Percentiles rank a stretch among this genome's conserved stretches.
These are phyloP conservation scores for Macrophomina pseudophaseolina DNA, from an alignment of 2,329 filamentous ascomycete genomes.

Conservation along the genomic window DNA sequence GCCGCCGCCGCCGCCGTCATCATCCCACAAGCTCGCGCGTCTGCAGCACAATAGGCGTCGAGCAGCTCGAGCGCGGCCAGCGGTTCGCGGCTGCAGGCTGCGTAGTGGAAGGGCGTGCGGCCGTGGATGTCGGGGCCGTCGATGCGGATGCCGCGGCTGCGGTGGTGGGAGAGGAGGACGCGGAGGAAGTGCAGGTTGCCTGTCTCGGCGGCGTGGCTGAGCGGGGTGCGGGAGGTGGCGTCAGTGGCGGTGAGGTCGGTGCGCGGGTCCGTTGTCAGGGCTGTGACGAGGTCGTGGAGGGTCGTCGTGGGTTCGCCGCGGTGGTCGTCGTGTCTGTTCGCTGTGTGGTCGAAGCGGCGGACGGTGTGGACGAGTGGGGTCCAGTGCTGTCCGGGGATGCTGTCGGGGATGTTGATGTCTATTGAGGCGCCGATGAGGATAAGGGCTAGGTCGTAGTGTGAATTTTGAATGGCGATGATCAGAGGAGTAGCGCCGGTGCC, in stretches of 20 bases:
- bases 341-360: not conserved
- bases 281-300: not conserved
- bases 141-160: not conserved
- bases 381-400: not conserved
- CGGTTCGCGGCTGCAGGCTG: not conserved
- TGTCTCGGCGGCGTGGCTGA: not conserved
- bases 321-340: not conserved
- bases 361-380: not conserved
- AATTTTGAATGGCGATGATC: not conserved
- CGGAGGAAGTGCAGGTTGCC: not conserved
- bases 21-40: no score
- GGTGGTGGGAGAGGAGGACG: not conserved
- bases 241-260: not conserved
- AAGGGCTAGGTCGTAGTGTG: not conserved
- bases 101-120: not conserved
- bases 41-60: not conserved
- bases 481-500: not conserved
- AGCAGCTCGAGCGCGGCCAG: not conserved
- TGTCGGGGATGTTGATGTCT: not conserved
- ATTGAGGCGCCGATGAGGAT: not conserved
- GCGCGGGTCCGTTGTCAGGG: not conserved
- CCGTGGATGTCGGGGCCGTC: not conserved
- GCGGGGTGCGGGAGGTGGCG: not conserved
- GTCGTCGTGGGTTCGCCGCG: not conserved
- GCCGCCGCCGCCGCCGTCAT: not conserved